phyloP scores from a whole-genome alignment of 371 early-diverging fungal species.

The Lichtheimia hyalospora region DNA sequence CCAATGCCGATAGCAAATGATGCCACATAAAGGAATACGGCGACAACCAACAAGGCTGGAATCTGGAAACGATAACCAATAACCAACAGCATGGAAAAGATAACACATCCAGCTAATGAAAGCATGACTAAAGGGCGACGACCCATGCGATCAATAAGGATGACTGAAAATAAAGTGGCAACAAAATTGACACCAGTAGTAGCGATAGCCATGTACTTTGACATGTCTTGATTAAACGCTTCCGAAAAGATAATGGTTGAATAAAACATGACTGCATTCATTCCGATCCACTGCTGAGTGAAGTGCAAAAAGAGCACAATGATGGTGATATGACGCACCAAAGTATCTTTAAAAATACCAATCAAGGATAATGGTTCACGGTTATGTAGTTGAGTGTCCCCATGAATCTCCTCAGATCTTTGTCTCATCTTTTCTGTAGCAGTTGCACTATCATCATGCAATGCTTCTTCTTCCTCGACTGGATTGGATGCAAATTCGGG shows the following conservation, averaged over 20 bases:
- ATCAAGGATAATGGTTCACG: slow-evolving; percentile 23
- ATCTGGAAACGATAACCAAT: slow-evolving; percentile 32
- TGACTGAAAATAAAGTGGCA: slow-evolving; percentile 48
- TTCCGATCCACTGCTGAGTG: slow-evolving; percentile 80
- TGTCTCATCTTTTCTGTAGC: slow-evolving; percentile 11
- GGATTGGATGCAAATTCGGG: background rate
- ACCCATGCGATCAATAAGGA: slow-evolving; percentile 74
- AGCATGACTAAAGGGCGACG: slow-evolving; percentile 68
- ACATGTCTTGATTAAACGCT: slow-evolving; percentile 47
- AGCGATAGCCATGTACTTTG: slow-evolving; percentile 55
- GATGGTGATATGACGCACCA: slow-evolving; percentile 46
- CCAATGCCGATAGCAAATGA: slow-evolving; percentile 64
- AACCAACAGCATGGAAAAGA: slow-evolving; percentile 55
- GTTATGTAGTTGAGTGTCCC: slow-evolving; percentile 17
- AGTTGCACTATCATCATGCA: slow-evolving; percentile 11
- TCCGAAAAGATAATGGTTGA: slow-evolving; percentile 63
- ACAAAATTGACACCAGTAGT: slow-evolving; percentile 59
- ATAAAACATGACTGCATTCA: slow-evolving; percentile 81
- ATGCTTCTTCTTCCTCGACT: slow-evolving; percentile 2
- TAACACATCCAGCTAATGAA: slow-evolving; percentile 53
- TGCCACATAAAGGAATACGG: slow-evolving; percentile 52
- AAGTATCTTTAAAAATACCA: slow-evolving; percentile 33
- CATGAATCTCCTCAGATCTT: slow-evolving; percentile 11
- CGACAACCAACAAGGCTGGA: slow-evolving; percentile 28
- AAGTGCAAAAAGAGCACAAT: slow-evolving; percentile 56